Conservation (phyloP, 352 stramenopile genomes). For the Phytophthora sp. region DNA sequence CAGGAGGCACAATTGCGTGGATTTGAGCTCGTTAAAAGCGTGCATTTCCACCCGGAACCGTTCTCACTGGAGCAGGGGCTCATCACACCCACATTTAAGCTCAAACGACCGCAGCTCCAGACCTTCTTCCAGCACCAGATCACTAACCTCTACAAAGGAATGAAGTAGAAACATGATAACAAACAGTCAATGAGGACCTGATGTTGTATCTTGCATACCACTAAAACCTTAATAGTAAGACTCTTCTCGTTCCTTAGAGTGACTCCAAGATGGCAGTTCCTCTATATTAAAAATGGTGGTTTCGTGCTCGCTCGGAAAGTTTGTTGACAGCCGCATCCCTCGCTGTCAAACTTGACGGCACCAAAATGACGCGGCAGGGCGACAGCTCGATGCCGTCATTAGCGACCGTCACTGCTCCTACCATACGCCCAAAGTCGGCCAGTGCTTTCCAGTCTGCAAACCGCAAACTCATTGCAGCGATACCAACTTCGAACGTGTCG, state of each 20-base stretch:
- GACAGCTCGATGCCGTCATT: slow-evolving; percentile 19
- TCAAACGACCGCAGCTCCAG: slow-evolving; percentile 88
- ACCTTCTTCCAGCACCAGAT: slow-evolving; percentile 58
- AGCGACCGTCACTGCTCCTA: slow-evolving; percentile 6
- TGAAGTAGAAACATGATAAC: slow-evolving; percentile 19
- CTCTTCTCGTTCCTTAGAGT: not conserved
- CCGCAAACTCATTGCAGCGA: slow-evolving; percentile 32
- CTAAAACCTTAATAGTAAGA: no score
- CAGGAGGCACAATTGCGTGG: slow-evolving; percentile 79
- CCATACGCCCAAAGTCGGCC: slow-evolving; percentile 35
- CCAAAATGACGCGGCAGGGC: slow-evolving; percentile 21
- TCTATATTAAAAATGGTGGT: slow-evolving; percentile 13
- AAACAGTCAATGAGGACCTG: not conserved
- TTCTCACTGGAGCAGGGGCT: slow-evolving; percentile 92
- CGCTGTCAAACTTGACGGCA: not conserved
- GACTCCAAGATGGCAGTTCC: not conserved
- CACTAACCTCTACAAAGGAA: slow-evolving; percentile 45
- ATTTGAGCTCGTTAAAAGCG: slow-evolving; percentile 91
- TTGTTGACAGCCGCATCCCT: not conserved
- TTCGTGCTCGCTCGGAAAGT: slow-evolving; percentile 4
- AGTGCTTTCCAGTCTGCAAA: slow-evolving; percentile 29
- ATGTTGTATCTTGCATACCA: not conserved
- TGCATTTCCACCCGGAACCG: slow-evolving; percentile 83
- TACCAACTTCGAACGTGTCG: no score
- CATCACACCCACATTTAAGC: slow-evolving; percentile 96